Base-by-base conservation (phyloP, 495 filamentous ascomycete genomes). In the Schizothecium vesticola region DNA sequence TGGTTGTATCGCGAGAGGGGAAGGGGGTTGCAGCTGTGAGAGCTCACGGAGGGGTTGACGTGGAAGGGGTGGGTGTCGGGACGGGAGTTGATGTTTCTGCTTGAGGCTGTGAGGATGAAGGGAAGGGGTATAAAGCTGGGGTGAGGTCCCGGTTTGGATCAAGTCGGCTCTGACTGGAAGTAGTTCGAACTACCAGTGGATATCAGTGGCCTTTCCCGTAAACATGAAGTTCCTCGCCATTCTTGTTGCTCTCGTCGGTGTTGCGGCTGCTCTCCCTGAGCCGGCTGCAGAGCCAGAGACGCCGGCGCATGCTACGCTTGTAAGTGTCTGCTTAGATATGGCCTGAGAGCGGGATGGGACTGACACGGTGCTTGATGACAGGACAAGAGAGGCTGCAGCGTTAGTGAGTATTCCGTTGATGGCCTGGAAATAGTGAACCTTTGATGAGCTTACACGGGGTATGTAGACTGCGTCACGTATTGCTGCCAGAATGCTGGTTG, bases 381-480 rank as follows among this genome's bases (percentile, higher is more conserved):
- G 61, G 31, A 63, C 61, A 63, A 63, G 61, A 28, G 61, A 63
- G 26, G 10, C 5, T 63, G 61, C 29, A 63, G 16, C 31, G 61
- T 63, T 22, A 63, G 61, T 63, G 8, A 63, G 61, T 63, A 4
- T 4, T 51, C 16, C 28, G 0, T 16, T 6, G 21, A 4, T 33
- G 19, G 28, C 13, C 28, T n/a, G 12, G 5, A 10, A 1, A 33
- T 29, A 7, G 3, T 29, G 9, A 43, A 0, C 6, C 8, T 0
- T 51, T 2, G 43, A 51, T 0, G 6, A n/a, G 0, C 1, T n/a
- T 51, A 51, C 43, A 51, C 1, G 0, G 19, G 19, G 19, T 0
- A 0, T 16, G 12, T 51, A 63, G 61, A 63, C 22, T 63, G 61
- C 31, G 61, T 43, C 3, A 63, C 61, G 10, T 63, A 6, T 12